Evolutionary conservation across 2,329 filamentous ascomycete genomes (phyloP).

Genomic region (Rosellinia necatrix): DNA sequence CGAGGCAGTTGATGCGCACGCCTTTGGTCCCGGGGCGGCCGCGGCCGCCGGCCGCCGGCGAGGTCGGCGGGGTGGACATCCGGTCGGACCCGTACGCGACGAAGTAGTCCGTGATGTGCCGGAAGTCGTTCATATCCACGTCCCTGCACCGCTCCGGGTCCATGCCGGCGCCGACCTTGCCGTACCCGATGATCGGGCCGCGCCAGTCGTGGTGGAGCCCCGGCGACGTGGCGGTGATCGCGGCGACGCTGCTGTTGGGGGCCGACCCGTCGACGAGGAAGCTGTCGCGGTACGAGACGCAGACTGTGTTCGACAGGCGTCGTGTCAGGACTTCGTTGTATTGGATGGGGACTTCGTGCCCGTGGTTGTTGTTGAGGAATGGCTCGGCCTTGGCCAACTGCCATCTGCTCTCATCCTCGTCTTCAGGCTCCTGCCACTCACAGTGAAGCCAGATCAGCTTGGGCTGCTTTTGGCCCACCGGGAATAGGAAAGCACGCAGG

Average conservation of each 20-base stretch:
- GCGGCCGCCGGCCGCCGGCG: no score
- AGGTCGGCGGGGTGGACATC: no score
- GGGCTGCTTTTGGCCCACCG: neutral
- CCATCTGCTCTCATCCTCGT: neutral
- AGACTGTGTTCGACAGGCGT: neutral
- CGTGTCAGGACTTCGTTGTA: neutral
- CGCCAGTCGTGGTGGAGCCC: constrained; percentile 16
- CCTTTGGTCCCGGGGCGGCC: constrained; percentile 18
- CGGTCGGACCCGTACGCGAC: constrained; percentile 1
- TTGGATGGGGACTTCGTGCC: neutral
- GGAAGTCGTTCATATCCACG: constrained; percentile 31
- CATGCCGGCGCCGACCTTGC: neutral
- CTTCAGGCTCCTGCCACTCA: neutral
- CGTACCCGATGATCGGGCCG: constrained; percentile 25
- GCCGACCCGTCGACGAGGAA: constrained; percentile 9
- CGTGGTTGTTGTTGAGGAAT: neutral
- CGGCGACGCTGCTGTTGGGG: neutral
- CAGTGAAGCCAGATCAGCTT: constrained; percentile 22
- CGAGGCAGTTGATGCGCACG: constrained; percentile 28
- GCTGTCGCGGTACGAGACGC: neutral
- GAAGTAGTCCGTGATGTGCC: constrained; percentile 26
- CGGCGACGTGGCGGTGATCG: neutral
- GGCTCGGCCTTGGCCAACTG: neutral
- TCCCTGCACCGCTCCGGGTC: constrained; percentile 17
- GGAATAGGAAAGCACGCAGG: constrained; percentile 18